Conservation (phyloP, 495 filamentous ascomycete species). For the Xylaria curta region DNA sequence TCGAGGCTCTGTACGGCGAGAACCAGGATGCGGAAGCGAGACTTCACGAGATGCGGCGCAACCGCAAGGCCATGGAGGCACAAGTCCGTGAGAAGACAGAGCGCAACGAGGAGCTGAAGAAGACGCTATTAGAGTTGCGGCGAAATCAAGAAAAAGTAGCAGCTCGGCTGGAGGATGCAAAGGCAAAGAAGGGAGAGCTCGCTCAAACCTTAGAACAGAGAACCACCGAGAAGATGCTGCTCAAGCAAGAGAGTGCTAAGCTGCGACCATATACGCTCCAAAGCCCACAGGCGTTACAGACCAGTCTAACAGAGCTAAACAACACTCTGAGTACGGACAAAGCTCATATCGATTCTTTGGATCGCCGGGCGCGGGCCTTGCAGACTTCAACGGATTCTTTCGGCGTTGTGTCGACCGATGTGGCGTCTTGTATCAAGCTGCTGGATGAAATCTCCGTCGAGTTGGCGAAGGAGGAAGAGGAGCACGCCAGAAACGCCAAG, state of each 20-base stretch:
- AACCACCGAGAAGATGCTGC: slow-evolving; percentile 63
- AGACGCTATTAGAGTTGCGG: slow-evolving; percentile 75
- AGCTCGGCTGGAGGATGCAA: slow-evolving; percentile 76
- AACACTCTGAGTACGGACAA: slow-evolving; percentile 78
- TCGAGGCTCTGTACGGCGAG: slow-evolving; percentile 82
- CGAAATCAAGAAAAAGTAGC: slow-evolving; percentile 79
- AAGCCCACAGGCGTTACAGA: slow-evolving; percentile 80
- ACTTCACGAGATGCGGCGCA: slow-evolving; percentile 79
- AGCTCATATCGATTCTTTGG: slow-evolving; percentile 81
- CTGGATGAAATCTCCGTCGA: slow-evolving; percentile 86
- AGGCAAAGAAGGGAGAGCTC: slow-evolving; percentile 72
- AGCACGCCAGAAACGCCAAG: slow-evolving; percentile 73
- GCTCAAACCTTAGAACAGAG: slow-evolving; percentile 80
- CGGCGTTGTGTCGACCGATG: slow-evolving; percentile 78
- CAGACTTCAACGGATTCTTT: slow-evolving; percentile 93
- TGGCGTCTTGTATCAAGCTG: slow-evolving; percentile 82
- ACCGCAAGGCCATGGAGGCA: slow-evolving; percentile 75
- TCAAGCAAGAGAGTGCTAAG: slow-evolving; percentile 82
- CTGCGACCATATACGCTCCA: slow-evolving; percentile 90
- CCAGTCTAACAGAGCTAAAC: slow-evolving; percentile 79
- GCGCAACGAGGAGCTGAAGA: slow-evolving; percentile 84
- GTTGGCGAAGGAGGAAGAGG: slow-evolving; percentile 88
- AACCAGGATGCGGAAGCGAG: slow-evolving; percentile 85
- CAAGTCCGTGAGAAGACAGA: slow-evolving; percentile 80
- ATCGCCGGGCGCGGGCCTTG: slow-evolving; percentile 83